These are phyloP conservation scores for Trifolium subterraneum DNA, from an alignment of 306 rosid genomes.

Conservation along the genomic window DNA sequence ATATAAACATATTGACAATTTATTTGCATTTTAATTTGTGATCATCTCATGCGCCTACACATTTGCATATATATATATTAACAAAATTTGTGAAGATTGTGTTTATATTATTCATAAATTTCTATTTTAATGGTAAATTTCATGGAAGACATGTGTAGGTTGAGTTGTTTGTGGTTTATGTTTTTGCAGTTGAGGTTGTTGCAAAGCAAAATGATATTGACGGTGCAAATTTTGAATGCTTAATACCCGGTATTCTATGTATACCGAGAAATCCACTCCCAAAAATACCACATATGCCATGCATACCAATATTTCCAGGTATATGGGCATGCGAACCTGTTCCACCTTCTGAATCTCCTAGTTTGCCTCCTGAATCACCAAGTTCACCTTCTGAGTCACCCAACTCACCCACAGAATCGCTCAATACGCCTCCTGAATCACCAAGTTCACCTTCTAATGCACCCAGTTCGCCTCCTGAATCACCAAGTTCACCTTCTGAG, in stretches of 20 bases:
- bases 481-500: neutral
- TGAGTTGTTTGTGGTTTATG: neutral
- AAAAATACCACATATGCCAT: neutral
- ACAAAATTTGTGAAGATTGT: neutral
- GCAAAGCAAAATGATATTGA: neutral
- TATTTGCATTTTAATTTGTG: too few relatives aligned
- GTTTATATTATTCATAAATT: neutral
- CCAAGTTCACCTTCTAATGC: neutral
- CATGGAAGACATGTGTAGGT: neutral
- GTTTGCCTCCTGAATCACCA: neutral
- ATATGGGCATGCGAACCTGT: neutral
- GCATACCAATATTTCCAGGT: neutral
- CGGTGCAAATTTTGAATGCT: neutral
- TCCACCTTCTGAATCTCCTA: neutral
- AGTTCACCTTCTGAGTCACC: neutral
- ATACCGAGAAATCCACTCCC: neutral
- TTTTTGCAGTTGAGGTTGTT: neutral
- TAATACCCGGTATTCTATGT: neutral
- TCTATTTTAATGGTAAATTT: neutral
- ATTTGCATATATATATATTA: neutral
- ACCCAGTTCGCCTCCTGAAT: neutral
- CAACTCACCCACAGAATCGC: neutral
- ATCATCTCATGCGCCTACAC: neutral
- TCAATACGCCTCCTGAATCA: neutral
- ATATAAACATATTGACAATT: too few relatives aligned